Evolutionary conservation across 2,329 filamentous ascomycete species (phyloP).

Genomic region (Ceratocystis colombiana): DNA sequence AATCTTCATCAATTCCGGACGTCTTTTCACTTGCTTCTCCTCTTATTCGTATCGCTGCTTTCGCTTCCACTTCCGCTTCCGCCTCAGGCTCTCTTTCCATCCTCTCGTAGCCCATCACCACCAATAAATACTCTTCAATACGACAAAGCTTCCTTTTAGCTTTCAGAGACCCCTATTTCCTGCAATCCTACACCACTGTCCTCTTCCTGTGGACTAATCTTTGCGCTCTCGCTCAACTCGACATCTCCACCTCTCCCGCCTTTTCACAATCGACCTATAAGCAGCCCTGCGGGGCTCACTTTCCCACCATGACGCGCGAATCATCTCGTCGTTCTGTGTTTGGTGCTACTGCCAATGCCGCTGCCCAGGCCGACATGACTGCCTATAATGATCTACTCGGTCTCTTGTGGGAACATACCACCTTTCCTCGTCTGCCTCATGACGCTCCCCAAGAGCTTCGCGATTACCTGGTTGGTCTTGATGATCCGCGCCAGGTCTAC

Average conservation of each 20-base stretch:
- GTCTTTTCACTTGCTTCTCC: no score
- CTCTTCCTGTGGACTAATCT: no score
- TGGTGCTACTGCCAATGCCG: not conserved
- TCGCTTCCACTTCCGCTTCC: no score
- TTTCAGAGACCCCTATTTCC: no score
- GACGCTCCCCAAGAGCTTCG: slow-evolving; percentile 52
- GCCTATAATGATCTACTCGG: slow-evolving; percentile 43
- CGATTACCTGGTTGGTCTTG: slow-evolving; percentile 46
- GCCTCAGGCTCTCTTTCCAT: no score
- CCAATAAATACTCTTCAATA: no score
- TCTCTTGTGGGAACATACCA: slow-evolving; percentile 52
- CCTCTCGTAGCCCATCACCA: no score
- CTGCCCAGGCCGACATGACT: slow-evolving; percentile 12
- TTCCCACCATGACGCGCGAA: slow-evolving; percentile 23
- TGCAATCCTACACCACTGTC: no score
- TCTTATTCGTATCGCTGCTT: no score
- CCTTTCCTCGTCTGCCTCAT: slow-evolving; percentile 48
- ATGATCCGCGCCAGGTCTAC: slow-evolving; percentile 52
- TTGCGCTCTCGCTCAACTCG: not conserved
- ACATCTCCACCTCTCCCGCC: not conserved
- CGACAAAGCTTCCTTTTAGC: no score
- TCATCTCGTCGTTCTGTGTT: slow-evolving; percentile 20
- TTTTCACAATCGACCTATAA: not conserved
- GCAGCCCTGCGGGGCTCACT: slow-evolving; percentile 7
- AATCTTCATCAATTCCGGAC: no score